A percentile compares a stretch with the other conserved stretches of the same genome.
Conservation (phyloP, 2,329 filamentous ascomycete genomes). For the Sclerotinia subarctica region DNA sequence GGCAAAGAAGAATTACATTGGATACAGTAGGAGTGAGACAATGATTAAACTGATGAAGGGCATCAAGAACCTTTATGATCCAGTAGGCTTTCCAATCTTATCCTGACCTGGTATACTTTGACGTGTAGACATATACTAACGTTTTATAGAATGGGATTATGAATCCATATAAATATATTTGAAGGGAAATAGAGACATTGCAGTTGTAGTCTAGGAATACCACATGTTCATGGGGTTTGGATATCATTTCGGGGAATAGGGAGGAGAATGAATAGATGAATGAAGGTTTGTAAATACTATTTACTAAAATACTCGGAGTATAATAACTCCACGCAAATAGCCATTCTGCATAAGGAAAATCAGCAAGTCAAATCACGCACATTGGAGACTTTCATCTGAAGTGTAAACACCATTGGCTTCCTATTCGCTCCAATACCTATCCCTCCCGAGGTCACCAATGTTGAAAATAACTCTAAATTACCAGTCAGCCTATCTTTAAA, state of each 20-base stretch:
- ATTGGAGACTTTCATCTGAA: not conserved
- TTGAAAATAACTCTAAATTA: too few species aligned
- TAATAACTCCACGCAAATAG: not conserved
- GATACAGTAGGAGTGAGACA: conserved; percentile 84
- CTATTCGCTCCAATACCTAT: too few species aligned
- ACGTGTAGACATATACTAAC: not conserved
- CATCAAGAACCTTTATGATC: conserved; percentile 91
- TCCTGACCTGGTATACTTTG: not conserved
- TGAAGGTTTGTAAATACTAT: not conserved
- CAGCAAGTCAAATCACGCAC: too few species aligned
- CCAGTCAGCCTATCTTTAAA: too few species aligned
- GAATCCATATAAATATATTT: conserved; percentile 19
- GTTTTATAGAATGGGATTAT: conserved; percentile 1
- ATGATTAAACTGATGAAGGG: conserved; percentile 92
- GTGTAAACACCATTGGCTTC: not conserved
- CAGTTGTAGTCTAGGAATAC: not conserved
- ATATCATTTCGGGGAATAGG: not conserved
- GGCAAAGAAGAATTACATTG: conserved; percentile 93
- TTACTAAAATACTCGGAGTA: not conserved
- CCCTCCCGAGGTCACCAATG: too few species aligned
- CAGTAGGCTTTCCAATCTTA: conserved; percentile 56
- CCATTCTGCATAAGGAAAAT: too few species aligned
- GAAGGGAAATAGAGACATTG: not conserved
- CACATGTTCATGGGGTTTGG: not conserved
- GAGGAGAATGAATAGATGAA: not conserved